A percentile compares a stretch with the other conserved stretches of the same genome.
These are phyloP conservation scores for Tolypocladium inflatum DNA, from an alignment of 2,329 filamentous ascomycete genomes.

Conservation along the genomic window DNA sequence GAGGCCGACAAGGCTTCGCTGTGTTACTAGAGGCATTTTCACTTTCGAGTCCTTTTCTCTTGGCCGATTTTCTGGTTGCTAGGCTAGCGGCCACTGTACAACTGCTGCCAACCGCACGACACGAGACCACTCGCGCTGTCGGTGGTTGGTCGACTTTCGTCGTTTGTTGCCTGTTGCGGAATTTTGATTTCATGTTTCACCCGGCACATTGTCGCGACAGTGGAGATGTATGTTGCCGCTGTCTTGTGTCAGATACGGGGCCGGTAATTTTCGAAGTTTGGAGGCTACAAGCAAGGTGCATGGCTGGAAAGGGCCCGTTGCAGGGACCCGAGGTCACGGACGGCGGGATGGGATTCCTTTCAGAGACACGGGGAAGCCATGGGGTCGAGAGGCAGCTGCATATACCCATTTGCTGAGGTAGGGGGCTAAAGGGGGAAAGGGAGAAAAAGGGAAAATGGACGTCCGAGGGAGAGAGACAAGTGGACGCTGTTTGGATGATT, in stretches of 20 bases:
- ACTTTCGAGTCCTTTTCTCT: not conserved
- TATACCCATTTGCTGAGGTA: constrained; percentile 21
- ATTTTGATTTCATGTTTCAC: not conserved
- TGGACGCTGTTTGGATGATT: not conserved
- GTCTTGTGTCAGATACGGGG: not conserved
- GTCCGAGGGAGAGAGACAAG: not conserved
- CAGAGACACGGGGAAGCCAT: not conserved
- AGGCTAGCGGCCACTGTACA: constrained; percentile 6
- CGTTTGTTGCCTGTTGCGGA: not conserved
- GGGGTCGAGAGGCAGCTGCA: constrained; percentile 10
- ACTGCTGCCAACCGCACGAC: constrained; percentile 1
- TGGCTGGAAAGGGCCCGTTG: not conserved
- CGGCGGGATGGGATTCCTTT: not conserved
- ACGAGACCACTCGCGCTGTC: not conserved
- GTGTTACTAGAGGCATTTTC: constrained; percentile 9
- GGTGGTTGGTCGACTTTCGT: not conserved
- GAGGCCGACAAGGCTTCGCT: constrained; percentile 4
- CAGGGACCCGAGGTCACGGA: not conserved
- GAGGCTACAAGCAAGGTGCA: not conserved
- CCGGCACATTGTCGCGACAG: not conserved
- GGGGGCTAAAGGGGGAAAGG: constrained; percentile 5
- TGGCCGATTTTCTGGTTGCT: not conserved
- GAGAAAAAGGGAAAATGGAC: not conserved
- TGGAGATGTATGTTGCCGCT: not conserved
- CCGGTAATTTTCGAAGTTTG: not conserved